Percentiles rank a stretch among this genome's conserved stretches.
These are phyloP conservation scores for Neopestalotiopsis clavispora DNA, from an alignment of 2,329 filamentous ascomycete species.

Conservation along the genomic window DNA sequence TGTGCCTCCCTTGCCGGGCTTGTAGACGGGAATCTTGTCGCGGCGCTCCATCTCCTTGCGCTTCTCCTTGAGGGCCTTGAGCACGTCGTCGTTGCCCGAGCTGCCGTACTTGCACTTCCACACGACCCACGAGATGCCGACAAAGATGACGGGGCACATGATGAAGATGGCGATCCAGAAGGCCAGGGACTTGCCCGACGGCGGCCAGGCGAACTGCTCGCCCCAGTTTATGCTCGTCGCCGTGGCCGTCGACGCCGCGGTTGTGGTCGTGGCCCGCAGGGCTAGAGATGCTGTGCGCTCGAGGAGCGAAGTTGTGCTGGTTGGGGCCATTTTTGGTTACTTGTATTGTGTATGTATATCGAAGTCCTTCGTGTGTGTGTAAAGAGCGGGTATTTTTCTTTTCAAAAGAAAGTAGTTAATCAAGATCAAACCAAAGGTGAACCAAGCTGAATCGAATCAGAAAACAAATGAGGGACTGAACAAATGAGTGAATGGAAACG, in stretches of 20 bases:
- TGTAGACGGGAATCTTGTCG: not conserved
- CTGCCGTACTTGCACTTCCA: not conserved
- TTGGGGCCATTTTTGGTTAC: not conserved
- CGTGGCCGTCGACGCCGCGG: not conserved
- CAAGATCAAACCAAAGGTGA: not conserved
- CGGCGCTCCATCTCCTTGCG: conserved; percentile 4
- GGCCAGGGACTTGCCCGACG: conserved; percentile 7
- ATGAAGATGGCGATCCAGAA: conserved; percentile 17
- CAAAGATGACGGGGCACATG: conserved; percentile 4
- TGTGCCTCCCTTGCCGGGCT: too few relatives aligned
- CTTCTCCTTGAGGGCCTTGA: conserved; percentile 2
- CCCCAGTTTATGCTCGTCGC: not conserved
- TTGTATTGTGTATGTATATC: not conserved
- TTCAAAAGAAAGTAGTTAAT: not conserved
- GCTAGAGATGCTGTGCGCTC: not conserved
- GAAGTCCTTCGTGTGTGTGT: not conserved
- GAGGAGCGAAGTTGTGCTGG: not conserved
- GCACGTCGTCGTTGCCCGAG: conserved; percentile 2
- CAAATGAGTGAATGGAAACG: not conserved
- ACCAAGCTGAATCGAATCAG: not conserved
- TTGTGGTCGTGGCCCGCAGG: not conserved
- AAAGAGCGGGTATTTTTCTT: not conserved
- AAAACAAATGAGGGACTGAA: not conserved
- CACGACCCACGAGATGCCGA: not conserved
- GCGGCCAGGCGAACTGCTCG: conserved; percentile 14